These are phyloP conservation scores for Fusarium chuoi DNA, from an alignment of 2,329 filamentous ascomycete species.

Conservation along the genomic window DNA sequence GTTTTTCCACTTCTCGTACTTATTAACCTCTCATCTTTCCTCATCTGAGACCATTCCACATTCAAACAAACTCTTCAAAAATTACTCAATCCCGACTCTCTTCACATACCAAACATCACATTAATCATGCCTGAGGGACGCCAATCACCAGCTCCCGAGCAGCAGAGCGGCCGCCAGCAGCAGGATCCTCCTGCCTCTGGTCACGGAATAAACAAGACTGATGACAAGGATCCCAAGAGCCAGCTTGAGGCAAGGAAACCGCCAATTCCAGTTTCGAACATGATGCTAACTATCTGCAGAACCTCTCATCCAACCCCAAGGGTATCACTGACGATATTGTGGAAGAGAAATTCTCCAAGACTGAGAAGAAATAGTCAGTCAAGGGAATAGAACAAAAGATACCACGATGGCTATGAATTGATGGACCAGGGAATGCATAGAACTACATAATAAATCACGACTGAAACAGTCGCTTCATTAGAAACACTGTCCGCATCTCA, in stretches of 20 bases:
- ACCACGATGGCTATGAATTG: conserved; percentile 6
- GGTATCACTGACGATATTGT: conserved; percentile 70
- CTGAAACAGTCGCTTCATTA: not conserved
- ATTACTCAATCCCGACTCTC: not conserved
- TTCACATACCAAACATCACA: conserved; percentile 33
- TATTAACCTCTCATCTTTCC: conserved; percentile 14
- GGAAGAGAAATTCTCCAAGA: conserved; percentile 70
- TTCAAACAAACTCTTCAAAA: not conserved
- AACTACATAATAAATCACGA: conserved; percentile 27
- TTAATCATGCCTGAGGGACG: conserved; percentile 76
- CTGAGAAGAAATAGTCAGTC: conserved; percentile 29
- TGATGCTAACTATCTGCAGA: conserved; percentile 47
- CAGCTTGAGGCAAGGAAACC: conserved; percentile 58
- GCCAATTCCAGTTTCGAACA: not conserved
- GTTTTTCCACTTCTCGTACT: conserved; percentile 6
- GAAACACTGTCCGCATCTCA: too few relatives aligned
- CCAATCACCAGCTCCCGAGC: conserved; percentile 80
- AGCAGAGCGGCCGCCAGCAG: conserved; percentile 72
- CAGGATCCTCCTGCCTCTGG: conserved; percentile 67
- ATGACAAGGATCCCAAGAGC: conserved; percentile 60
- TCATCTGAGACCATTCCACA: not conserved
- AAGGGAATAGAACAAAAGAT: not conserved
- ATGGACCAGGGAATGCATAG: conserved; percentile 12
- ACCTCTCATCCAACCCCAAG: conserved; percentile 72
- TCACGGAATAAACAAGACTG: conserved; percentile 64